These are phyloP conservation scores for Corylus americana DNA, from an alignment of 306 rosid species.

Conservation along the genomic window DNA sequence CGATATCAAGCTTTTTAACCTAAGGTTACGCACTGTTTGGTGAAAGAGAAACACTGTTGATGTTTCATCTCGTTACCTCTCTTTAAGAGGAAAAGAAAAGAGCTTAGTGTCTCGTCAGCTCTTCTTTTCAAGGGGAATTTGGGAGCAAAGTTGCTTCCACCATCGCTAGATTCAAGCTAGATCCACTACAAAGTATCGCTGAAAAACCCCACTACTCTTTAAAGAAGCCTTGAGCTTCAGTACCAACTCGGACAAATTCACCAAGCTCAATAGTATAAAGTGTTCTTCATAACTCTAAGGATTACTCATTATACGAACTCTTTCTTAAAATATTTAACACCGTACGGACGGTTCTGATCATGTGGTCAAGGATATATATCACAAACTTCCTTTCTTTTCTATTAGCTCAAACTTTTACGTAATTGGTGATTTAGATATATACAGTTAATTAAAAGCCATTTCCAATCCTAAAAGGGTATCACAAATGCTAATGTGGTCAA, in stretches of 20 bases:
- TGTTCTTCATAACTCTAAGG: background rate
- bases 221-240: conserved; percentile 15
- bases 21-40: conserved; percentile 40
- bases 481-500: too few species aligned
- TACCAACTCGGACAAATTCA: too few species aligned
- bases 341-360: too few species aligned
- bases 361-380: too few species aligned
- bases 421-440: too few species aligned
- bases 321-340: too few species aligned
- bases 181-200: conserved; percentile 19
- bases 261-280: background rate
- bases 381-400: too few species aligned
- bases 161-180: conserved; percentile 27
- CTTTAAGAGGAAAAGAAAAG: conserved; percentile 38
- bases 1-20: conserved; percentile 48
- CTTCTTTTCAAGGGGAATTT: conserved; percentile 62
- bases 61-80: conserved; percentile 30
- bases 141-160: conserved; percentile 19
- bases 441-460: too few species aligned
- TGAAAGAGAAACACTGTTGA: conserved; percentile 38
- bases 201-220: conserved; percentile 33
- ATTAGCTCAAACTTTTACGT: too few species aligned
- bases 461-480: too few species aligned
- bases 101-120: conserved; percentile 25
- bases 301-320: too few species aligned